Conservation (phyloP, 768 basidiomycete genomes). For the Crassisporium funariophilum region DNA sequence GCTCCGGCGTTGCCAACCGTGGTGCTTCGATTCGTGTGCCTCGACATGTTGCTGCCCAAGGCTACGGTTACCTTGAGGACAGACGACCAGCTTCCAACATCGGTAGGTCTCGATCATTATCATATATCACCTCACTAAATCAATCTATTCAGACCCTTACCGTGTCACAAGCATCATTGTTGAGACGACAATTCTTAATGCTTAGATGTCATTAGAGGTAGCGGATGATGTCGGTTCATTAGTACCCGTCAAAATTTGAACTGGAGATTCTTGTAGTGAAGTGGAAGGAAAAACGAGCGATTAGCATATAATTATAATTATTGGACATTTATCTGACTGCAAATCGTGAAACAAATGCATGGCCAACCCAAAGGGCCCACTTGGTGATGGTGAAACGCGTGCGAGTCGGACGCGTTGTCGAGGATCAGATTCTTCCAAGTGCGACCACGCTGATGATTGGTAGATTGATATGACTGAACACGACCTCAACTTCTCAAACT, state of each 20-base stretch:
- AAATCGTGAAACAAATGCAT: too few species aligned
- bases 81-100: conserved; percentile 98
- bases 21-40: conserved; percentile 97
- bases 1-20: conserved; percentile 95
- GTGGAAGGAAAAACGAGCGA: conserved; percentile 5
- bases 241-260: too few species aligned
- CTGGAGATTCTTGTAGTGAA: too few species aligned
- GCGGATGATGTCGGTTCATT: too few species aligned
- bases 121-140: conserved; percentile 7
- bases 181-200: conserved; percentile 80
- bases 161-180: conserved; percentile 88
- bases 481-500: conserved; percentile 55
- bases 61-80: conserved; percentile 95
- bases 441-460: conserved; percentile 35
- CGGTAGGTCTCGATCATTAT: conserved; percentile 51
- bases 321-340: conserved; percentile 16
- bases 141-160: conserved; percentile 73
- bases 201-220: conserved; percentile 35
- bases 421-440: too few species aligned
- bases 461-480: too few species aligned
- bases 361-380: too few species aligned
- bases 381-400: too few species aligned
- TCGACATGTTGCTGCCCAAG: conserved; percentile 88
- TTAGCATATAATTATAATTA: conserved; percentile 22
- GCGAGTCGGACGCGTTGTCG: too few species aligned